phyloP scores from a whole-genome alignment of 352 stramenopile genomes.

The Globisporangium heterothallicum region DNA sequence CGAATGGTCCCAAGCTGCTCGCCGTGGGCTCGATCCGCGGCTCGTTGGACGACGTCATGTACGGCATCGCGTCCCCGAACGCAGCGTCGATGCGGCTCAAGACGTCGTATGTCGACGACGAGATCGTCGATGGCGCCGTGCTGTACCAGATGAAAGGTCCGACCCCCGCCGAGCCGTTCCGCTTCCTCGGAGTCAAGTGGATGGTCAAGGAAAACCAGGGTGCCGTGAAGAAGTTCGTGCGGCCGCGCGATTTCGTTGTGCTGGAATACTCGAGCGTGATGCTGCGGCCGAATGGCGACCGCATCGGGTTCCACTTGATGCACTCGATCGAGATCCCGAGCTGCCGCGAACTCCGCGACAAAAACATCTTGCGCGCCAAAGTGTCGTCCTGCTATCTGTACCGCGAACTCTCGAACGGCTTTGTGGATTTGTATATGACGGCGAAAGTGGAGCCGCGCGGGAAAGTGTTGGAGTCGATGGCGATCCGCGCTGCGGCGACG shows the following conservation, averaged over 20 bases:
- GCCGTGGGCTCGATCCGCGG: constrained; percentile 33
- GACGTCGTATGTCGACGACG: constrained; percentile 44
- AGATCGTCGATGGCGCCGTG: constrained; percentile 43
- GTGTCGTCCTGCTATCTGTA: constrained; percentile 50
- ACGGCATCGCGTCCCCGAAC: constrained; percentile 39
- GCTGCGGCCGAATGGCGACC: constrained; percentile 36
- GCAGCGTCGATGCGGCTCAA: constrained; percentile 28
- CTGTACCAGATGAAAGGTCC: constrained; percentile 36
- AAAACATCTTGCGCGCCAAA: constrained; percentile 39
- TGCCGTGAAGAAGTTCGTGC: constrained; percentile 25
- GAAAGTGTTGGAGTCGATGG: constrained; percentile 34
- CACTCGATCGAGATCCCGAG: constrained; percentile 38
- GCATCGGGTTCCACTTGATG: constrained; percentile 50
- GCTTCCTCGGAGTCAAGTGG: constrained; percentile 58
- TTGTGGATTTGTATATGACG: constrained; percentile 63
- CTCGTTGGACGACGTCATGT: constrained; percentile 56
- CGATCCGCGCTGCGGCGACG: constrained; percentile 30
- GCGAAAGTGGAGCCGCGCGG: constrained; percentile 44
- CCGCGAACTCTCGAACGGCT: constrained; percentile 37
- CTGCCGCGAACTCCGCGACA: constrained; percentile 31
- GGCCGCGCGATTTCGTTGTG: constrained; percentile 45
- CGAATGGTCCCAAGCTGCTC: constrained; percentile 27
- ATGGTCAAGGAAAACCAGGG: constrained; percentile 38
- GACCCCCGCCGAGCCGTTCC: constrained; percentile 34
- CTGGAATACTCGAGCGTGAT: constrained; percentile 50